Conservation (phyloP, 192 early-diverging fungal genomes). For the Backusella australiensis region DNA sequence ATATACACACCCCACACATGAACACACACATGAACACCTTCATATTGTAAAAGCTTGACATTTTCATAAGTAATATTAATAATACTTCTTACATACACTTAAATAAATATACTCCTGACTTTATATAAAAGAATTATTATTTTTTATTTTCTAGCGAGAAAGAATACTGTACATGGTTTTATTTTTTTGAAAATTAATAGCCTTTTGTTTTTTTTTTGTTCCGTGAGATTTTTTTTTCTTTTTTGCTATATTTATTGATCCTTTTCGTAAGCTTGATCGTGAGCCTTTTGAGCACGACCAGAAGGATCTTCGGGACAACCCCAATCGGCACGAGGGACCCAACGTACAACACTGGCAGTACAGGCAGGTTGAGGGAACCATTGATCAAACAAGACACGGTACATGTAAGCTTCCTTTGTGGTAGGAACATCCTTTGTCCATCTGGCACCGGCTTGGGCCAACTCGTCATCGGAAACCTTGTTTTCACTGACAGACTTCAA, state of each 20-base stretch:
- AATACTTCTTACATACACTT: neutral
- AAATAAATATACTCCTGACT: neutral
- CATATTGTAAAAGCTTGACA: slow-evolving; percentile 4
- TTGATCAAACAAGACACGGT: slow-evolving; percentile 90
- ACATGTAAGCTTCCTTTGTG: slow-evolving; percentile 97
- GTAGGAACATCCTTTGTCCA: slow-evolving; percentile 90
- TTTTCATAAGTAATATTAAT: neutral
- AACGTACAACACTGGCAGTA: slow-evolving; percentile 86
- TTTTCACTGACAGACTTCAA: slow-evolving; percentile 72
- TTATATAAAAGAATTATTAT: neutral
- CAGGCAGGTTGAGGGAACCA: slow-evolving; percentile 92
- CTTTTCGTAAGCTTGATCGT: slow-evolving; percentile 64
- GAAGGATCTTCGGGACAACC: slow-evolving; percentile 97
- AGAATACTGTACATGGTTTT: slow-evolving; percentile 9
- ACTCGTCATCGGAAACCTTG: slow-evolving; percentile 75
- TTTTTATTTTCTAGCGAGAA: neutral
- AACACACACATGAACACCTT: neutral
- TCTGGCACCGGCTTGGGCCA: slow-evolving; percentile 61
- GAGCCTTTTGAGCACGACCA: slow-evolving; percentile 94
- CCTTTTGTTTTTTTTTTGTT: neutral
- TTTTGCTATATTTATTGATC: neutral
- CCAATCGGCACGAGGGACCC: slow-evolving; percentile 98
- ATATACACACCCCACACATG: neutral
- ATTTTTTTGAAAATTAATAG: neutral
- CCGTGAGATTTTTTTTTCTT: neutral